Evolutionary conservation across 306 rosid species (phyloP), one percentile per base, ranked within the genome.

Genomic region (Trifolium dubium): DNA sequence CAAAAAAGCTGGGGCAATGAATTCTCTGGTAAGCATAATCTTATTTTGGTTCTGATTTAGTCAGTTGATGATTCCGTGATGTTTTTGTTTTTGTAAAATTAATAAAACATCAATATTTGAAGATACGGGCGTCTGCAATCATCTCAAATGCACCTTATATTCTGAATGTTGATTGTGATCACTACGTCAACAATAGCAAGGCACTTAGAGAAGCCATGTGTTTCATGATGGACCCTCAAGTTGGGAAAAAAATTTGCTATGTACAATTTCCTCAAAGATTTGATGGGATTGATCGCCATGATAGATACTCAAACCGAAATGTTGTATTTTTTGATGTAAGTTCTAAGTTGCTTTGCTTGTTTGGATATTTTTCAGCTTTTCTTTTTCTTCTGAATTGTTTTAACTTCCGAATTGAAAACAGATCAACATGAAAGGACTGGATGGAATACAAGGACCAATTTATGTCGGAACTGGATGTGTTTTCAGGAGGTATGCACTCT

Each of bases 241-340:
- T 78, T 6, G 96, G 96, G 79, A 90, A 88, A 86, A 90, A 86
- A 77, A 77, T 90, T 67, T 88, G 92, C 77, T 90, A 88, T 50
- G 96, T 90, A 79, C 96, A 90, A 75, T 90, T 90, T 74, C 96
- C 96, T 58, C 92, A 90, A 78, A 88, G 96, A 79, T 90, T 90
- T 74, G 96, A 88, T 71, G 96, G 96, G 80, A 90, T 90, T 65
- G 92, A 90, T 83, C 89, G 85, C 11, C 92, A 86, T 34, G 92
- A 90, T 86, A 77, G 92, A 88, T 90, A 90, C 82, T 90, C 92
- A 59, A 90, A 90, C 69, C 81, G 96, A 73, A 90, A 90, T 74
- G 96, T 90, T 31, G 96, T 90, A 44, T 90, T 90, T 77, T 88
- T 90, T 69, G 96, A 89, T 82, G 93, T 88, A 84, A 17, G 90